Evolutionary conservation across 2,329 filamentous ascomycete genomes (phyloP).

Genomic region (Chaetomiaceae sp.): DNA sequence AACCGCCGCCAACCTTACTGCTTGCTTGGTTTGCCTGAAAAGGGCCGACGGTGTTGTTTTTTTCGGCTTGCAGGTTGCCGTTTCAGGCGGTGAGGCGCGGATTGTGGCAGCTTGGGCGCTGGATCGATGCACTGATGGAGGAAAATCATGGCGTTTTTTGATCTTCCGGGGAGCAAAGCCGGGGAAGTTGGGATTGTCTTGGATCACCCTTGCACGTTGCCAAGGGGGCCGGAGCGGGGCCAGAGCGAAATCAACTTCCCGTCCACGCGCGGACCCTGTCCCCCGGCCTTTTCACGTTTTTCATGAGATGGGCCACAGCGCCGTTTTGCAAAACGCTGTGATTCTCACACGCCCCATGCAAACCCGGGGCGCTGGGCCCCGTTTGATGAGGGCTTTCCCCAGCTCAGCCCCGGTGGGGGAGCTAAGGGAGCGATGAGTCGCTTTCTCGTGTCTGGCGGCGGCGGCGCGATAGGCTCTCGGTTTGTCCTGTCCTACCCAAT

Average conservation of each 20-base stretch:
- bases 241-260: no score
- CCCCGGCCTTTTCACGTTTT: background rate
- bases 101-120: conserved; percentile 5
- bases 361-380: conserved; percentile 3
- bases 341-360: background rate
- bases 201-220: conserved; percentile 3
- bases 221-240: conserved; percentile 16
- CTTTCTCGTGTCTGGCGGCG: background rate
- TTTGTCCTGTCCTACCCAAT: conserved; percentile 8
- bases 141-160: background rate
- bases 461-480: conserved; percentile 7
- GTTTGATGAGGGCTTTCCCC: conserved; percentile 7
- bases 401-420: conserved; percentile 14
- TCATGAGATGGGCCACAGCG: background rate
- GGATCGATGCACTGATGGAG: background rate
- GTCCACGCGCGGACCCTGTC: conserved; percentile 9
- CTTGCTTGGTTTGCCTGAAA: background rate
- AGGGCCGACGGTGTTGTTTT: background rate
- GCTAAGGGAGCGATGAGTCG: background rate
- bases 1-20: background rate
- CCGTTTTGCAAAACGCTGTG: conserved; percentile 6
- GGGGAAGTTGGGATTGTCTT: conserved; percentile 10
- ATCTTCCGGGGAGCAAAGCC: conserved; percentile 2
- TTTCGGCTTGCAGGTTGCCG: background rate
- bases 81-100: conserved; percentile 9